Base-by-base conservation (phyloP, 176 grass and related monocot species). In the Zea luxurians region DNA sequence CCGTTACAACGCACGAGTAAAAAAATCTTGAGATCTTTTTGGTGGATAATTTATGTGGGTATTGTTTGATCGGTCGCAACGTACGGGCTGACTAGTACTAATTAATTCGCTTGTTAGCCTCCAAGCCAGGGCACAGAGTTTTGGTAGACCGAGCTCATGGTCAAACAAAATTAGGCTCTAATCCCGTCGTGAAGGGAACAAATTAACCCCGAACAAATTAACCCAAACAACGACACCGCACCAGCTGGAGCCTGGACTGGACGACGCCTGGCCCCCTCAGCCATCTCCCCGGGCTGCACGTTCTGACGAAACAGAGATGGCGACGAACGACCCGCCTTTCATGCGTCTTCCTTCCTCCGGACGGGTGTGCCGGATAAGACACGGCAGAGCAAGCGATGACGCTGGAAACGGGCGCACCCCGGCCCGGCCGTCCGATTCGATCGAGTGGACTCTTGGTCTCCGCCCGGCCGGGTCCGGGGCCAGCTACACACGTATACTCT, bases 161-260 rank as follows among this genome's bases (percentile, higher is more conserved):
- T 48, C 67, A 70, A 70, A 70, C 20, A 3, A 48, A 81, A 81
- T 63, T 63, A 72, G 59, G 58, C 68, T 42, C 57, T 42, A 81
- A 64, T 68, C 79, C 44, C 41, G 45, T 41, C 44, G 34, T 40
- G 57, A 40, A 71, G 15, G 54, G 9, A 40, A 66, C 16, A 64
- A 20, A 53, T 17, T 27, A 53, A 15, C 15, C 50, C 59, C 44
- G 38, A 21, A 15, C 78, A 9, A 17, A 17, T 8, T 9, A 20
- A 48, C 4, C 60, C 27, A 68, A 49, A 40, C 42, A 10, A 11
- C 37, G 34, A 45, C 13, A 18, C 16, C 62, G 66, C 21, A 48
- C 34, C 62, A 75, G 41, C 62, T 40, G 27, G 27, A 27, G n/a
- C 27, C 0, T 66, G 11, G 67, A 40, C 38, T 27, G 48, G 48